Base-by-base conservation (phyloP, 2,329 filamentous ascomycete genomes). In the Pseudogymnoascus sp. region DNA sequence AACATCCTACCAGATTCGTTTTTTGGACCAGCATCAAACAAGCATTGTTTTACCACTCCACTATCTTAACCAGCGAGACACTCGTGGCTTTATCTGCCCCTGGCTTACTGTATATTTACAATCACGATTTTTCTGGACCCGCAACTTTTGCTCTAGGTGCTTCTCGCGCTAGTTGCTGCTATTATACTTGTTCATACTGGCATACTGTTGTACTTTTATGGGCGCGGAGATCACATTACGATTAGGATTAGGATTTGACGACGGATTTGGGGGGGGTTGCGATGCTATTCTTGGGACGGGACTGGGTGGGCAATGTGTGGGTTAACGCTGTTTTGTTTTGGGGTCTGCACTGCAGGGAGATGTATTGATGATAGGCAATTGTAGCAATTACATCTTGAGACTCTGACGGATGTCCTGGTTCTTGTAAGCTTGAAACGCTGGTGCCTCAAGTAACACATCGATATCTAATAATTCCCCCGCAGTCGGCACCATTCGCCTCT, bases 121-220 rank as follows among this genome's bases (percentile, higher is more conserved):
- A 28, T 23, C 42, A 49, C 42, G 23, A 49, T 28, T 49, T 49
- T 49, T 28, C 14, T 28, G 42, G 14, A 12, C 41, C 5, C 42
- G 42, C 42, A 49, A 49, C 38, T 25, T 45, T 45, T 23, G 41
- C 41, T 23, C 39, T 23, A 6, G 39, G 9, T 6, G 38, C 38
- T 45, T 4, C 14, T 28, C 14, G 41, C 41, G 22, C 41, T 25
- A n/a, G 22, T 8, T 49, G 42, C 23, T 49, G 23, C 42, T 28
- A 49, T 49, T 49, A 49, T 49, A 49, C 23, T 28, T 49, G 23
- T 28, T 28, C 42, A 49, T 49, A 49, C 42, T 28, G 42, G 42
- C 42, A 49, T 28, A 28, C 42, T 49, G 42, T 28, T 49, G 42
- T 49, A 49, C 23, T 49, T 49, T 49, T 49, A 49, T 49, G 42